phyloP scores from a whole-genome alignment of 305 asterid genomes.

The Fraxinus paxiana region DNA sequence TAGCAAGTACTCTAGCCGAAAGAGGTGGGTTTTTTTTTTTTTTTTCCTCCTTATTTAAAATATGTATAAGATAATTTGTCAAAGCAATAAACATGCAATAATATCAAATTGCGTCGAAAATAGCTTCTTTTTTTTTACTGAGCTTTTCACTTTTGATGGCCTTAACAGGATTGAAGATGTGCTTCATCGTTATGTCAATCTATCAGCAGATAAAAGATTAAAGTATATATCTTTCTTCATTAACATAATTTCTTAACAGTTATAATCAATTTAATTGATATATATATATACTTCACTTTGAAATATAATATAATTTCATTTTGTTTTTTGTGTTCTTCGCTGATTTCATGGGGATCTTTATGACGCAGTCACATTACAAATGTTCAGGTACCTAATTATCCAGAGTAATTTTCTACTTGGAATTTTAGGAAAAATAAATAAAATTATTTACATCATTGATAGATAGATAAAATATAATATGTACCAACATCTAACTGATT shows the following conservation, averaged over 20 bases:
- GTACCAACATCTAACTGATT: background rate
- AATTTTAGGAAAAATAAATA: background rate
- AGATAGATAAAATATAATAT: background rate
- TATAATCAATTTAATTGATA: background rate
- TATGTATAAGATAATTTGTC: background rate
- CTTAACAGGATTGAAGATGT: conserved; percentile 47
- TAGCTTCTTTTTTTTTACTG: background rate
- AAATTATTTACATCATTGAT: background rate
- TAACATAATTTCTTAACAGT: background rate
- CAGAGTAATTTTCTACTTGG: background rate
- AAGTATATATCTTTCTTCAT: conserved; percentile 23
- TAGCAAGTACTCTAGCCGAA: conserved; percentile 39
- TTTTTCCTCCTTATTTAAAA: background rate
- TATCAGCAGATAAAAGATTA: conserved; percentile 40
- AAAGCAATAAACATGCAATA: background rate
- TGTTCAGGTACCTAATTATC: conserved; percentile 38
- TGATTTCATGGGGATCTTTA: background rate
- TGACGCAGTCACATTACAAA: conserved; percentile 35
- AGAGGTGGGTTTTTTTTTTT: conserved; percentile 20
- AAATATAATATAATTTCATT: background rate
- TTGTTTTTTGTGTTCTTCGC: background rate
- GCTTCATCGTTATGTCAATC: conserved; percentile 35
- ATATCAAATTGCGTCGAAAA: background rate
- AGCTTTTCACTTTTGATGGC: background rate
- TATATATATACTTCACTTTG: background rate